phyloP scores from a whole-genome alignment of 2,329 filamentous ascomycete species.

The Alternaria sp. region DNA sequence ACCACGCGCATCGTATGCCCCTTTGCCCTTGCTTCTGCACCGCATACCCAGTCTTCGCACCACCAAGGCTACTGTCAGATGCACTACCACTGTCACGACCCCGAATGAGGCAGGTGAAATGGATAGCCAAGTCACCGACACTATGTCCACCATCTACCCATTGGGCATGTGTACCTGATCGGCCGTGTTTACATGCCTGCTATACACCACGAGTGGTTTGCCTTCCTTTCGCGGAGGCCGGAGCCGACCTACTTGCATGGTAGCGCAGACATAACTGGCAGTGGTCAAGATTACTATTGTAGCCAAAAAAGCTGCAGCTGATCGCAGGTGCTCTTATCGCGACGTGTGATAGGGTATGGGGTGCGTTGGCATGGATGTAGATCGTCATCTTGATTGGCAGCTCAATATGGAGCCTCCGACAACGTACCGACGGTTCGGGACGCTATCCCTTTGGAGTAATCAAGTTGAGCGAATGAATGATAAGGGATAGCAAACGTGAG shows the following conservation, averaged over 20 bases:
- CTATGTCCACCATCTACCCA: conserved; percentile 28
- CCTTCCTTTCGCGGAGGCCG: conserved; percentile 39
- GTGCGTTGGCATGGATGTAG: conserved; percentile 25
- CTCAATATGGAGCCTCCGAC: conserved; percentile 27
- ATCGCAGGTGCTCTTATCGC: conserved; percentile 43
- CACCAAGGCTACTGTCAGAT: conserved; percentile 14
- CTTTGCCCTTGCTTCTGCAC: conserved; percentile 23
- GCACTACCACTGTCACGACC: conserved; percentile 29
- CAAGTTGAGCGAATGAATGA: conserved; percentile 36
- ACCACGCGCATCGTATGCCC: conserved; percentile 31
- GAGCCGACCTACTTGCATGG: conserved; percentile 42
- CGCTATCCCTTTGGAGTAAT: conserved; percentile 20
- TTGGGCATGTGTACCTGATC: conserved; percentile 35
- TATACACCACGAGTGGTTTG: conserved; percentile 25
- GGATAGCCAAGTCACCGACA: conserved; percentile 28
- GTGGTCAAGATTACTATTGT: conserved; percentile 28
- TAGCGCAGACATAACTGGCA: conserved; percentile 25
- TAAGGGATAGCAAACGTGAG: conserved; percentile 33
- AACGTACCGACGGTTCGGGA: conserved; percentile 30
- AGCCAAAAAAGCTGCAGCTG: conserved; percentile 21
- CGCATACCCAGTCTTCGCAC: conserved; percentile 11
- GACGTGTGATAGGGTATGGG: conserved; percentile 37
- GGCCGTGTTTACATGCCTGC: conserved; percentile 17
- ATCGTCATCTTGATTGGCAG: conserved; percentile 39
- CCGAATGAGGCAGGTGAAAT: conserved; percentile 41